Evolutionary conservation across 2,329 filamentous ascomycete species (phyloP).

Genomic region (Nemania bipapillata): DNA sequence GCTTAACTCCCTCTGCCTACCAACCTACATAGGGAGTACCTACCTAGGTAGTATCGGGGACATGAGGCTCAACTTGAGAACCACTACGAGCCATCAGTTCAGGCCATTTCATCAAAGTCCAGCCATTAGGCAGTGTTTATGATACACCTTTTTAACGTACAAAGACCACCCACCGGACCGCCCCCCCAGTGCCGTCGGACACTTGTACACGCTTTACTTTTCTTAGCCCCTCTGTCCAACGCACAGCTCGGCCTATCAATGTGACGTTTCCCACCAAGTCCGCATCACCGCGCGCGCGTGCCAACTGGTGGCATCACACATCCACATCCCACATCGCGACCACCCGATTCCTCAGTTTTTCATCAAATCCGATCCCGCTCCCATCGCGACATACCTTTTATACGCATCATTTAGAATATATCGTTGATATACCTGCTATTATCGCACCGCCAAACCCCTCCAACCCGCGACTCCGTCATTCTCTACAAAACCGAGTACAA

Average conservation of each 20-base stretch:
- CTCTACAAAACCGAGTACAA: not conserved
- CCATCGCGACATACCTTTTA: not conserved
- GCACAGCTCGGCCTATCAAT: constrained; percentile 4
- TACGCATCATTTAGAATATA: not conserved
- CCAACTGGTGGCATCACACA: constrained; percentile 24
- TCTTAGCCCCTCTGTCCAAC: not conserved
- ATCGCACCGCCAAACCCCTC: not conserved
- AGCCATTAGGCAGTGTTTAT: not conserved
- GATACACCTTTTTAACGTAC: not conserved
- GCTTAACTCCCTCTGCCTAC: not conserved
- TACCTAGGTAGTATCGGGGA: not conserved
- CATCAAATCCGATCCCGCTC: not conserved
- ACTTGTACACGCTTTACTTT: not conserved
- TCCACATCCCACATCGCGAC: constrained; percentile 25
- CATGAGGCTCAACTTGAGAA: constrained; percentile 12
- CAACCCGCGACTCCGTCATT: not conserved
- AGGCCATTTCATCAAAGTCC: not conserved
- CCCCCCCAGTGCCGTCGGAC: not conserved
- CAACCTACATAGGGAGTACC: too few relatives aligned
- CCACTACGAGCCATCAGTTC: not conserved
- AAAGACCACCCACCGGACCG: not conserved
- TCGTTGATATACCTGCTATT: not conserved
- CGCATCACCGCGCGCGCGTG: constrained; percentile 20
- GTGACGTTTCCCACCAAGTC: constrained; percentile 21
- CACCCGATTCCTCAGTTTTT: not conserved